A percentile compares a stretch with the other conserved stretches of the same genome.
phyloP scores from a whole-genome alignment of 2,329 filamentous ascomycete genomes.

The Epichloe sibirici region DNA sequence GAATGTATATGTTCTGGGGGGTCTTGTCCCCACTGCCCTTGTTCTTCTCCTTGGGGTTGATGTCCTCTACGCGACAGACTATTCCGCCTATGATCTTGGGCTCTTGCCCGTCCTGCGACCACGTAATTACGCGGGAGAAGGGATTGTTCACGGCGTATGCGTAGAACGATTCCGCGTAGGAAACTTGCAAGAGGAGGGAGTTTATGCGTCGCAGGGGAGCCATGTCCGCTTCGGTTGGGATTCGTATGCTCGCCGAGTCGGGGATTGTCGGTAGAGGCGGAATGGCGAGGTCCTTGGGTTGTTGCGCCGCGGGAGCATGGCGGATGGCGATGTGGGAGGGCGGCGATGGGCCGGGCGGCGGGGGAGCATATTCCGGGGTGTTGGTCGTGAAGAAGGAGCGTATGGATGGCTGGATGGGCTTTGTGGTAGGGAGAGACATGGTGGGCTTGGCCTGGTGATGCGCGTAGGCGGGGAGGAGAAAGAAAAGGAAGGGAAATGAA shows the following conservation, averaged over 20 bases:
- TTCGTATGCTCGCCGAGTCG: constrained; percentile 39
- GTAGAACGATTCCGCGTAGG: constrained; percentile 55
- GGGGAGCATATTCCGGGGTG: constrained; percentile 25
- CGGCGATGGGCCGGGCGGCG: constrained; percentile 16
- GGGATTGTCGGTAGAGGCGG: constrained; percentile 22
- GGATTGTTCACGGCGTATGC: constrained; percentile 36
- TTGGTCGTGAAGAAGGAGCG: constrained; percentile 48
- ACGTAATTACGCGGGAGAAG: constrained; percentile 49
- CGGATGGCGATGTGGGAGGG: constrained; percentile 16
- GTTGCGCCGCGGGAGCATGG: constrained; percentile 12
- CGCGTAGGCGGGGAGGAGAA: neutral
- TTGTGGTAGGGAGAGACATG: constrained; percentile 29
- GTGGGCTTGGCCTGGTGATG: constrained; percentile 1
- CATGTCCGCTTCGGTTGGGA: constrained; percentile 38
- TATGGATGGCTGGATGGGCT: constrained; percentile 41
- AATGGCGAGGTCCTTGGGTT: constrained; percentile 13
- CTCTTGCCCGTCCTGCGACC: constrained; percentile 30
- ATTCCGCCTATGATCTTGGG: constrained; percentile 48
- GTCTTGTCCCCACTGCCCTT: constrained; percentile 1
- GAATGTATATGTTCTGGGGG: constrained; percentile 47
- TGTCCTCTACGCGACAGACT: constrained; percentile 46
- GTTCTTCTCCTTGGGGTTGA: neutral
- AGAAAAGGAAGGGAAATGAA: neutral
- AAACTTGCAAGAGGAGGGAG: constrained; percentile 49
- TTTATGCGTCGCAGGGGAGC: constrained; percentile 52